Conservation (phyloP, 2,329 filamentous ascomycete species). For the Pseudocercospora pini-densiflorae region DNA sequence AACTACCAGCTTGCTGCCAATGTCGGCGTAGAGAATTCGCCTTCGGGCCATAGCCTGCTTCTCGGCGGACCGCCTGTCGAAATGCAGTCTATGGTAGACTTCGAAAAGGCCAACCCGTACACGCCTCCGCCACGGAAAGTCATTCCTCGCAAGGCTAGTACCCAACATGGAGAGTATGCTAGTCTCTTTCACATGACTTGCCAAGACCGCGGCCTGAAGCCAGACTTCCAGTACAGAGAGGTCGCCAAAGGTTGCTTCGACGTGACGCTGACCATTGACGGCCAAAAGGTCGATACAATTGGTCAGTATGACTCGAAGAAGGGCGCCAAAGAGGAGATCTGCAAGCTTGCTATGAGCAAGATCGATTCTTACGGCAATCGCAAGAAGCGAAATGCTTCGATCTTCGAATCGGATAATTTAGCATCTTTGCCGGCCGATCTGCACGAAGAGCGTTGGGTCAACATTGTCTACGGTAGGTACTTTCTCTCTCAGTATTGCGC, state of each 20-base stretch:
- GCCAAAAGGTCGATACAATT: conserved; percentile 25
- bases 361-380: conserved; percentile 37
- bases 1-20: not conserved
- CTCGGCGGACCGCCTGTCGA: conserved; percentile 8
- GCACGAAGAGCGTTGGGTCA: conserved; percentile 43
- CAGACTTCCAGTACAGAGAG: conserved; percentile 23
- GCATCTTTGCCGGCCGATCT: conserved; percentile 19
- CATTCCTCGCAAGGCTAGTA: conserved; percentile 10
- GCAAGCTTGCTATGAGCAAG: conserved; percentile 38
- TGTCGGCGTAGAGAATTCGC: conserved; percentile 12
- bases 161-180: conserved; percentile 18
- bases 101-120: conserved; percentile 29
- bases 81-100: conserved; percentile 29
- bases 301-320: conserved; percentile 45
- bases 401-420: not conserved
- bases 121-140: conserved; percentile 22
- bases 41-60: conserved; percentile 10
- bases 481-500: not conserved
- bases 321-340: conserved; percentile 48
- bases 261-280: conserved; percentile 21
- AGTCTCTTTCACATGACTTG: conserved; percentile 26
- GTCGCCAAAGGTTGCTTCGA: conserved; percentile 21
- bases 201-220: conserved; percentile 23
- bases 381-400: conserved; percentile 31
- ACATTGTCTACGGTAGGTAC: conserved; percentile 39